Conservation (phyloP, 148 eudicot species). For the Suaeda aralocaspica region DNA sequence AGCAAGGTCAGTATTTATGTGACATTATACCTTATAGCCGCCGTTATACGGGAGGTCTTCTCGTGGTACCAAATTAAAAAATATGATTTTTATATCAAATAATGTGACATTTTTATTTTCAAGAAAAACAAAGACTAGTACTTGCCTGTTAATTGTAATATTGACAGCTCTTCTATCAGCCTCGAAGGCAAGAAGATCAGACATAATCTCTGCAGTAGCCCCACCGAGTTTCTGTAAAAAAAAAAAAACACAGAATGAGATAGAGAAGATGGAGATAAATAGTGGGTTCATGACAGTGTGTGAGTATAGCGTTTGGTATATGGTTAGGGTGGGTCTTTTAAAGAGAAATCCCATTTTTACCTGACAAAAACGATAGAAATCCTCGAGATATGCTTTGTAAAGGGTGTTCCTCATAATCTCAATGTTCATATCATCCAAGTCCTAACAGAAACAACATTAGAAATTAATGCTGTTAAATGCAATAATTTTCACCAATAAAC, state of each 20-base stretch:
- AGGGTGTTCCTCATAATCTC: conserved; percentile 99
- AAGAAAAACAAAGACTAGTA: not conserved
- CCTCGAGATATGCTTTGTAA: conserved; percentile 97
- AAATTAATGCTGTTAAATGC: too few species aligned
- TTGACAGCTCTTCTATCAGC: conserved; percentile 99
- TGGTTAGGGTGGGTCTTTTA: not conserved
- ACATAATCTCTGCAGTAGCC: conserved; percentile 97
- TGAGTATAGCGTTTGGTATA: not conserved
- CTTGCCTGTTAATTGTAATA: conserved; percentile 86
- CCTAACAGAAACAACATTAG: conserved; percentile 37
- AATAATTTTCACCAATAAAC: too few species aligned
- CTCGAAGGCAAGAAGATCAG: conserved; percentile 94
- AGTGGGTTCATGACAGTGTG: not conserved
- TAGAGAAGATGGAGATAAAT: not conserved
- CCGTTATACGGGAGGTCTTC: not conserved
- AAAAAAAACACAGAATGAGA: not conserved
- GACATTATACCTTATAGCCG: not conserved
- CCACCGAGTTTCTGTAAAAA: conserved; percentile 86
- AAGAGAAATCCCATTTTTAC: conserved; percentile 30
- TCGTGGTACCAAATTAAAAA: not conserved
- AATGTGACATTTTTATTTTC: not conserved
- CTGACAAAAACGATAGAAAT: conserved; percentile 92
- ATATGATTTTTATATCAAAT: not conserved
- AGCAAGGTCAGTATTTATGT: not conserved
- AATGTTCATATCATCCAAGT: conserved; percentile 99